Conservation (phyloP, 495 filamentous ascomycete genomes). For the Talaromyces liani region DNA sequence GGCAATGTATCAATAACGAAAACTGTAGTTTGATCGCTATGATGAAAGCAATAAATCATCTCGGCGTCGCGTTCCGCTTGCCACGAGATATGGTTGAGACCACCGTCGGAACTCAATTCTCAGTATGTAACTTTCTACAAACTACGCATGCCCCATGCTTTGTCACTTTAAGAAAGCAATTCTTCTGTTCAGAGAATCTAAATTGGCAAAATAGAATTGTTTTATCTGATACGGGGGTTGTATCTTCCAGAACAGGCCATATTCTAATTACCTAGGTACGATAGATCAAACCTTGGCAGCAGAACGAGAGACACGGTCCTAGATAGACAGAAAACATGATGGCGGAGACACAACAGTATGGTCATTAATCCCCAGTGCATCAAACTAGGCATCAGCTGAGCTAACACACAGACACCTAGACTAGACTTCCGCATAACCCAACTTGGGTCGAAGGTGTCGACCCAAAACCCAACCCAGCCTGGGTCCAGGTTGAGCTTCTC, state of each 20-base stretch:
- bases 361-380: background rate
- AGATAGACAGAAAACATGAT: background rate
- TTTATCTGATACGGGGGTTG: background rate
- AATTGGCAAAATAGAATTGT: background rate
- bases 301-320: background rate
- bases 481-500: no score
- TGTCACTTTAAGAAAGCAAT: background rate
- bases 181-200: background rate
- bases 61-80: background rate
- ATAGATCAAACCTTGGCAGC: background rate
- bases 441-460: no score
- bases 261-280: background rate
- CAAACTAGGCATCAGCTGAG: background rate
- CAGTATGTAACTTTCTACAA: background rate
- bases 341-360: background rate
- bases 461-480: no score
- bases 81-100: background rate
- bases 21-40: background rate
- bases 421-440: no score
- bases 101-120: background rate
- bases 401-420: background rate
- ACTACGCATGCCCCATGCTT: background rate
- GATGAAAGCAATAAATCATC: background rate
- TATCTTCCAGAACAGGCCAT: background rate
- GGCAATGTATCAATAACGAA: background rate